Conservation (phyloP, 2,329 filamentous ascomycete genomes). For the Verticillium isaacii region DNA sequence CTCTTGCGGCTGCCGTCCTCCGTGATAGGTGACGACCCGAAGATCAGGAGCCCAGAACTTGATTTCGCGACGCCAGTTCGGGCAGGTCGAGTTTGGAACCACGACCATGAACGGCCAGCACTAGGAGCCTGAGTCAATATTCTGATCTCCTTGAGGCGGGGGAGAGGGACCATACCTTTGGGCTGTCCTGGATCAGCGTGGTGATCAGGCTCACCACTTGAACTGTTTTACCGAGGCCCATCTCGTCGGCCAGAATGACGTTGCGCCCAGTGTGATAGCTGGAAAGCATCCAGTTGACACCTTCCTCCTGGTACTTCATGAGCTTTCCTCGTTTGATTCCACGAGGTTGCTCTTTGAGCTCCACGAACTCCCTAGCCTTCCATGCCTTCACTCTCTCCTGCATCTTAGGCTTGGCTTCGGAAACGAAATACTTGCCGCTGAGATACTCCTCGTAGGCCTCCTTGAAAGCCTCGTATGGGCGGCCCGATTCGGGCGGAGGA, state of each 20-base stretch:
- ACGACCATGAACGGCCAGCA: conserved; percentile 93
- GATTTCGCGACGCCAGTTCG: conserved; percentile 97
- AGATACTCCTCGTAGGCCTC: conserved; percentile 84
- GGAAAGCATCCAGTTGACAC: conserved; percentile 90
- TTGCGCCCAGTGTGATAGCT: conserved; percentile 82
- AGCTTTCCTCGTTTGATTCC: conserved; percentile 73
- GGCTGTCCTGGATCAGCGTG: conserved; percentile 62
- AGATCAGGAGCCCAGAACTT: conserved; percentile 86
- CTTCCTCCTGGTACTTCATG: conserved; percentile 91
- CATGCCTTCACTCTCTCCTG: conserved; percentile 64
- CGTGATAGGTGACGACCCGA: conserved; percentile 90
- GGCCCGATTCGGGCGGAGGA: conserved; percentile 57
- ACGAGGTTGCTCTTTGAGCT: conserved; percentile 67
- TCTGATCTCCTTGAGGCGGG: neutral
- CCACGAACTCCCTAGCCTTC: conserved; percentile 61
- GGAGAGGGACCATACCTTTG: conserved; percentile 30
- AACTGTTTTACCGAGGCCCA: conserved; percentile 97
- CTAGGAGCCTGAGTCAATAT: conserved; percentile 16
- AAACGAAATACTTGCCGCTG: conserved; percentile 64
- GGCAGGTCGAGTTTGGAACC: conserved; percentile 89
- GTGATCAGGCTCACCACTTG: conserved; percentile 83
- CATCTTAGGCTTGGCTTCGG: conserved; percentile 37
- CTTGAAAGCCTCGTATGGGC: conserved; percentile 74
- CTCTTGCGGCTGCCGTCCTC: conserved; percentile 67
- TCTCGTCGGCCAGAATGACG: conserved; percentile 91